Base-by-base conservation (phyloP, 148 eudicot genomes). In the Chenopodium formosanum region DNA sequence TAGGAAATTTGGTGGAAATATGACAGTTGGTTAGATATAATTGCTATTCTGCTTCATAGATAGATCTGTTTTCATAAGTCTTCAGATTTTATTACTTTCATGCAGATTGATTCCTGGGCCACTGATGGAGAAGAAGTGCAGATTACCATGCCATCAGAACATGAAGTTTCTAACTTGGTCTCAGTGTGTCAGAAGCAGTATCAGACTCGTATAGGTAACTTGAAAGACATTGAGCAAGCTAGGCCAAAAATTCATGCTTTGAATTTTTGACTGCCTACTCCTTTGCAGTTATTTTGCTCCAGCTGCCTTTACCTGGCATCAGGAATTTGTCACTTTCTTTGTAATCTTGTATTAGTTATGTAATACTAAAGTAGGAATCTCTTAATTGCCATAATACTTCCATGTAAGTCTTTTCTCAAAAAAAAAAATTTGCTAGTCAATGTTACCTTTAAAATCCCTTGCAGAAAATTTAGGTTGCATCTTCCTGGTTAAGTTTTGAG, bases 81-180 rank as follows among this genome's bases (percentile, higher is more conserved):
- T 74, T 81, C 44, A 50, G 73, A 69, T 1, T 74, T 80, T 23
- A 29, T 9, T 80, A 72, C 31, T 72, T 60, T 70, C 58, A 16
- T 66, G 70, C 87, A 94, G 98, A 85, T 93, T 81, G 95, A 93
- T 85, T 91, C 95, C 46, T 94, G 94, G 92, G 95, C 94, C 74
- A 84, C 74, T 70, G 98, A 94, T 80, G 99, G 99, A 78, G 94
- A 92, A 70, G 87, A 74, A 80, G 47, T 94, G 76, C 89, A 91
- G 86, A 85, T 94, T 74, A 63, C 47, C 69, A 86, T 92, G 93
- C 99, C 99, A 53, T 87, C 97, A 64, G 92, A 89, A 81, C 75
- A 84, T 22, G 97, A 94, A 86, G 83, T 92, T 73, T 84, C 94
- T 73, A 77, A 86, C 80, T 82, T 96, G 78, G 84, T 91, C 67